Percentiles rank a stretch among this genome's conserved stretches.
Conservation (phyloP, 495 filamentous ascomycete species). For the Cairneyella variabilis region DNA sequence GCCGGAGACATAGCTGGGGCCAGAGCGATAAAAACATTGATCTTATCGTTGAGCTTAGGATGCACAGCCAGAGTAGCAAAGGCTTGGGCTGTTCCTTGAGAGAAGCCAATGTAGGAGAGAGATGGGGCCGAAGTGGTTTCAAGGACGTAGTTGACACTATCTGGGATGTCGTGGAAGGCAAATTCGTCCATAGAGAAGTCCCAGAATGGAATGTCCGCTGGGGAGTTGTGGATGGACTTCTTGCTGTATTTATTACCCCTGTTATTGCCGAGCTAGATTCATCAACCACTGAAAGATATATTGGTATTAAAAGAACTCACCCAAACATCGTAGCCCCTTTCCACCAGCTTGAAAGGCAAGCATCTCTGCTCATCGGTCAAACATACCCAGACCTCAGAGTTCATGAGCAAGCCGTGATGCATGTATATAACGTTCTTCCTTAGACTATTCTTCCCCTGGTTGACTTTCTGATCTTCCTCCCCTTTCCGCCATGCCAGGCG, state of each 20-base stretch:
- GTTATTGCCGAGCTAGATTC: slow-evolving; percentile 78
- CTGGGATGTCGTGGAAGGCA: slow-evolving; percentile 94
- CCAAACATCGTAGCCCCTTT: slow-evolving; percentile 96
- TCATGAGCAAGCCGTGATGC: slow-evolving; percentile 96
- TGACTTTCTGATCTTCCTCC: slow-evolving; percentile 70
- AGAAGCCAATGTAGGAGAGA: slow-evolving; percentile 96
- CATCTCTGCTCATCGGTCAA: slow-evolving; percentile 80
- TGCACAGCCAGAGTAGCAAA: slow-evolving; percentile 95
- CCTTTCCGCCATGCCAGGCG: slow-evolving; percentile 77
- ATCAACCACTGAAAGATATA: slow-evolving; percentile 2
- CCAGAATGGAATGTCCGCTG: slow-evolving; percentile 79
- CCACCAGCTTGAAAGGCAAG: slow-evolving; percentile 85
- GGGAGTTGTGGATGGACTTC: slow-evolving; percentile 73
- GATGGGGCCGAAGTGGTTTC: slow-evolving; percentile 76
- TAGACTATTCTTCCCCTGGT: slow-evolving; percentile 60
- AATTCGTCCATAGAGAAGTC: slow-evolving; percentile 98
- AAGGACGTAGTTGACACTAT: slow-evolving; percentile 89
- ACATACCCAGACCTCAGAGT: slow-evolving; percentile 97
- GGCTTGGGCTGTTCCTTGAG: slow-evolving; percentile 93
- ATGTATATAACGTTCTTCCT: slow-evolving; percentile 89
- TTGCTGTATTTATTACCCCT: slow-evolving; percentile 98
- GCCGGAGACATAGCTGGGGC: slow-evolving; percentile 95
- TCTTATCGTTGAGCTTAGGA: slow-evolving; percentile 84
- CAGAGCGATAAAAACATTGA: slow-evolving; percentile 96
- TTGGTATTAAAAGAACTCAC: slow-evolving; percentile 38